Evolutionary conservation across 1,139 yeast genomes (phyloP).

Genomic region (Suzukiozyma palmioleophila): DNA sequence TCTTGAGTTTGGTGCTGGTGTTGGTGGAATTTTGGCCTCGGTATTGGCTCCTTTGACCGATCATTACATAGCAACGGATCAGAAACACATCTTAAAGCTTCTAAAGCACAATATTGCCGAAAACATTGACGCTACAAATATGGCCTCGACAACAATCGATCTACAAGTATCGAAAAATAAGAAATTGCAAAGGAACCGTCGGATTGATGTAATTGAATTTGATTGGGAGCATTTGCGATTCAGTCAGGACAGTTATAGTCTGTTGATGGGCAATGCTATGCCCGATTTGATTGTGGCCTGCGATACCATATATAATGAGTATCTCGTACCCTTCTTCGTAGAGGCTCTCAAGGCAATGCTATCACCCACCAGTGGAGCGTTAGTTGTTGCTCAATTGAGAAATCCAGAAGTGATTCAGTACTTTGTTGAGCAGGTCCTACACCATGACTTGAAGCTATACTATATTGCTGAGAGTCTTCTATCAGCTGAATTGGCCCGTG

Average conservation of each 20-base stretch:
- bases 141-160: not conserved
- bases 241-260: conserved; percentile 22
- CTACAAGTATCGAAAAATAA: conserved; percentile 1
- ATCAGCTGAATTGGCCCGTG: conserved; percentile 26
- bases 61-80: conserved; percentile 59
- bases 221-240: conserved; percentile 60
- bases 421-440: conserved; percentile 33
- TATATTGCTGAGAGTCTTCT: conserved; percentile 26
- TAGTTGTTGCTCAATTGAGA: conserved; percentile 55
- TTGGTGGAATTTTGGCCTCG: conserved; percentile 51
- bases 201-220: conserved; percentile 40
- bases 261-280: conserved; percentile 4
- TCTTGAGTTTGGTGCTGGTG: conserved; percentile 67
- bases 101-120: conserved; percentile 40
- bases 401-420: conserved; percentile 47
- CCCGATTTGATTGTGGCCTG: conserved; percentile 57
- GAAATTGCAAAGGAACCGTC: not conserved
- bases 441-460: conserved; percentile 15
- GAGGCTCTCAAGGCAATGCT: conserved; percentile 35
- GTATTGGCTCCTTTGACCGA: conserved; percentile 34
- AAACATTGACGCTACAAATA: conserved; percentile 22
- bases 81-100: conserved; percentile 50
- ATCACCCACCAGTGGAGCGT: conserved; percentile 27
- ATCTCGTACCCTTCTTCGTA: conserved; percentile 49
- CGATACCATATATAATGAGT: conserved; percentile 70